A percentile compares a stretch with the other conserved stretches of the same genome.
phyloP scores from a whole-genome alignment of 257 asterid genomes.

The Solanum rostratum region DNA sequence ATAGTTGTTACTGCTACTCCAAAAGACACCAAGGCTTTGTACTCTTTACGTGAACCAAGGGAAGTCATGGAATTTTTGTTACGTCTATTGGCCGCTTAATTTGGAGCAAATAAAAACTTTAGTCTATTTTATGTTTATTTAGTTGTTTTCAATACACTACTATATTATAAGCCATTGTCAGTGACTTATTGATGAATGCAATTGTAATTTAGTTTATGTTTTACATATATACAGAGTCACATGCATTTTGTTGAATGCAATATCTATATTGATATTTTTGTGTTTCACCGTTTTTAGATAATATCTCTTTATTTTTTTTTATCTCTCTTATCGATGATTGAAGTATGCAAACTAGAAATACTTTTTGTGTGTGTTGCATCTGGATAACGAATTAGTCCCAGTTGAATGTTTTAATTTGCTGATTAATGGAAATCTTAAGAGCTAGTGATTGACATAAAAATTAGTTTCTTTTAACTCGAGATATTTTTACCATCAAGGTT shows the following conservation, averaged over 20 bases:
- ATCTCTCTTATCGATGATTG: no score
- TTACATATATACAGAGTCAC: background rate
- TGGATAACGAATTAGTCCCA: no score
- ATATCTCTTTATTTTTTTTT: no score
- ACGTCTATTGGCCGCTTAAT: background rate
- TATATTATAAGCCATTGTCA: background rate
- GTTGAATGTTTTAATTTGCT: no score
- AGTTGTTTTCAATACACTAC: background rate
- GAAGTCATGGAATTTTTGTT: background rate
- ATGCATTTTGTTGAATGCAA: background rate
- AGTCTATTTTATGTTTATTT: background rate
- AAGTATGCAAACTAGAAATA: no score
- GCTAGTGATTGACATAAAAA: no score
- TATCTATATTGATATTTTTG: background rate
- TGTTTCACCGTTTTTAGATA: no score
- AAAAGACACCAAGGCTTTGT: background rate
- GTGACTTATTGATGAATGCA: no score
- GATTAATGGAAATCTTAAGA: no score
- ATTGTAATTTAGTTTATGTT: background rate
- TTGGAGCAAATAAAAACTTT: background rate
- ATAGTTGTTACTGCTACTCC: background rate
- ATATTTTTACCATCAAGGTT: no score
- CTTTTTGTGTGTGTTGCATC: no score
- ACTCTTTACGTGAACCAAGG: background rate
- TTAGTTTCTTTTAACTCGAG: no score